Conservation (phyloP, 2,329 filamentous ascomycete species). For the Neodidymelliopsis sp. region DNA sequence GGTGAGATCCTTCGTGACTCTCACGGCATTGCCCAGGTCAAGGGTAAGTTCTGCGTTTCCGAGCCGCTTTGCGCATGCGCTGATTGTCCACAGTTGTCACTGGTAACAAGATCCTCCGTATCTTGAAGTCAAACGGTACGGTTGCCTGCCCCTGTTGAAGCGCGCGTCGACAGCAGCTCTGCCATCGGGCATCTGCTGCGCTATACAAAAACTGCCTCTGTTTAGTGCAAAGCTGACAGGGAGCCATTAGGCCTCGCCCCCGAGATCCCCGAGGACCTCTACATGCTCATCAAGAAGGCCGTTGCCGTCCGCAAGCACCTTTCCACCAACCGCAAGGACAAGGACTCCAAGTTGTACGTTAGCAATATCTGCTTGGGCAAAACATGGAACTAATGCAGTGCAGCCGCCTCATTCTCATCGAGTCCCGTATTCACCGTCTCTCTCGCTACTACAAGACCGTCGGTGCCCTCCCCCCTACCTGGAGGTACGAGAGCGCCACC, state of each 20-base stretch:
- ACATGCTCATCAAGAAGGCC: conserved; percentile 99
- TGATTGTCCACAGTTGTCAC: conserved; percentile 52
- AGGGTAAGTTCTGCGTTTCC: conserved; percentile 68
- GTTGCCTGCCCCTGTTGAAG: conserved; percentile 56
- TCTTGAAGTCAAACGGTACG: conserved; percentile 97
- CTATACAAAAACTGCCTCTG: conserved; percentile 64
- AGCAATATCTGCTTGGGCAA: neutral
- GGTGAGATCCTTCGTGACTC: conserved; percentile 98
- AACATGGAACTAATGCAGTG: conserved; percentile 15
- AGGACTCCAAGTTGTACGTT: conserved; percentile 89
- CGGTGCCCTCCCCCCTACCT: conserved; percentile 83
- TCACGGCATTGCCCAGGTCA: conserved; percentile 98
- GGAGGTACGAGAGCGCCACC: conserved; percentile 98
- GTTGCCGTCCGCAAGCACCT: conserved; percentile 95
- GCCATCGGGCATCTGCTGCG: conserved; percentile 66
- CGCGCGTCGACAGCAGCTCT: conserved; percentile 49
- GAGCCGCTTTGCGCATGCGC: conserved; percentile 3
- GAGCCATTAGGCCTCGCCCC: conserved; percentile 83
- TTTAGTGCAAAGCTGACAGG: conserved; percentile 49
- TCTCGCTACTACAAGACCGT: conserved; percentile 99
- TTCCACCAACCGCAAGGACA: conserved; percentile 99
- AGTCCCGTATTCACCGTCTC: conserved; percentile 99
- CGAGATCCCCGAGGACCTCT: conserved; percentile 98
- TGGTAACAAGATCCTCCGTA: conserved; percentile 99
- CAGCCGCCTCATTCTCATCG: conserved; percentile 96